Evolutionary conservation across 495 filamentous ascomycete genomes (phyloP).

Genomic region (Aspergillus ostianus): DNA sequence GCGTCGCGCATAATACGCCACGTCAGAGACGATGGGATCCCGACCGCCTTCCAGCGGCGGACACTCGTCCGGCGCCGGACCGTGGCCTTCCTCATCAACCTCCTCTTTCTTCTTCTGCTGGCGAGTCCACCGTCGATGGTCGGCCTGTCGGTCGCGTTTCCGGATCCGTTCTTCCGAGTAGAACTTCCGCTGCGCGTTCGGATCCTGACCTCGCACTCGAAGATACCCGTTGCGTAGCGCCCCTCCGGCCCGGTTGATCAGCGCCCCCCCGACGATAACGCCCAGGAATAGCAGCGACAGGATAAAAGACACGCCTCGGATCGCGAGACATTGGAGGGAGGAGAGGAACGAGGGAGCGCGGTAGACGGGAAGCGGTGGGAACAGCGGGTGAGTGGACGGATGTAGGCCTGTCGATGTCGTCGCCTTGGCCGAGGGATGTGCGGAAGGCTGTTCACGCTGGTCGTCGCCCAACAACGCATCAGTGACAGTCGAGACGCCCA

Average conservation of each 20-base stretch:
- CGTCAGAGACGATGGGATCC: constrained; percentile 75
- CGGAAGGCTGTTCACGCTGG: background rate
- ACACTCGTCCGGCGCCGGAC: constrained; percentile 48
- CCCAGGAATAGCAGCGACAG: constrained; percentile 74
- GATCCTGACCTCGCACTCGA: constrained; percentile 53
- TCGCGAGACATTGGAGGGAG: constrained; percentile 59
- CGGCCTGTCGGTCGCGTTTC: constrained; percentile 50
- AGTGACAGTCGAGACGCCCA: constrained; percentile 12
- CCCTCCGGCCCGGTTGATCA: constrained; percentile 58
- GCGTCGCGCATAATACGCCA: constrained; percentile 81
- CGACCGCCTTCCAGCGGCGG: constrained; percentile 73
- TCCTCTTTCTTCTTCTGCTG: constrained; percentile 35
- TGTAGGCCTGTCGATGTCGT: constrained; percentile 2
- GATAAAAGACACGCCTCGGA: constrained; percentile 65
- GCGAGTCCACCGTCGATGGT: constrained; percentile 60
- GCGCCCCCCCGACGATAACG: constrained; percentile 70
- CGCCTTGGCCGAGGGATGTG: background rate
- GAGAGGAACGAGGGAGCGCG: constrained; percentile 65
- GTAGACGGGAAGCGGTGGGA: constrained; percentile 84
- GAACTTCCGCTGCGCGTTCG: constrained; percentile 62
- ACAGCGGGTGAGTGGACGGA: constrained; percentile 62
- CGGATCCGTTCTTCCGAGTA: constrained; percentile 64
- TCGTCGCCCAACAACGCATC: constrained; percentile 17
- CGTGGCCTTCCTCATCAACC: constrained; percentile 30
- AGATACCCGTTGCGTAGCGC: constrained; percentile 45